Percentiles rank a stretch among this genome's conserved stretches.
phyloP scores from a whole-genome alignment of 192 early-diverging fungal species.

The Pecoramyces ruminantium region DNA sequence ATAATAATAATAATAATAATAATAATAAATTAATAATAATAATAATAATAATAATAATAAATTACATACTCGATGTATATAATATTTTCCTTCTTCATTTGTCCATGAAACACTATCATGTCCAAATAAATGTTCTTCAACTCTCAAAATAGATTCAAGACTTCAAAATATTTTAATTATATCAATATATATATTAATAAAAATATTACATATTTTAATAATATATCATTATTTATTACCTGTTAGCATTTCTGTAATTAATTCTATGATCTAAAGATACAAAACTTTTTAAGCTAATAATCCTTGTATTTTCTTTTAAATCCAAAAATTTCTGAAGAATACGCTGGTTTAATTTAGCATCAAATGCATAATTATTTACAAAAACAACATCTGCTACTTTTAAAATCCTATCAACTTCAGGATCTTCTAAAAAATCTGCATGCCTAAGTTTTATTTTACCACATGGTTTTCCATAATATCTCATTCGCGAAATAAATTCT shows the following conservation, averaged over 20 bases:
- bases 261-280: slow-evolving; percentile 60
- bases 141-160: slow-evolving; percentile 23
- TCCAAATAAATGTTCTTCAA: slow-evolving; percentile 46
- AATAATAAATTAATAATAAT: background rate
- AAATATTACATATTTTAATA: background rate
- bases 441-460: slow-evolving; percentile 43
- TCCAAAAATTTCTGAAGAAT: slow-evolving; percentile 77
- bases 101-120: slow-evolving; percentile 64
- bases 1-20: background rate
- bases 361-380: slow-evolving; percentile 93
- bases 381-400: slow-evolving; percentile 75
- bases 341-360: slow-evolving; percentile 61
- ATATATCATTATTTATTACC: slow-evolving; percentile 3
- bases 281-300: slow-evolving; percentile 77
- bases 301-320: slow-evolving; percentile 66
- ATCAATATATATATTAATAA: no score
- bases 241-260: slow-evolving; percentile 45
- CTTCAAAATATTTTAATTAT: background rate
- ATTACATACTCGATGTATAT: slow-evolving; percentile 50
- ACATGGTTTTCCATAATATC: slow-evolving; percentile 26
- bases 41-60: background rate
- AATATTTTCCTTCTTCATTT: slow-evolving; percentile 60
- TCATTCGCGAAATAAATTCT: slow-evolving; percentile 74
- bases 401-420: slow-evolving; percentile 47
- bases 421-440: slow-evolving; percentile 73